Conservation (phyloP, 2,329 filamentous ascomycete species). For the Aspergillus aculeatinus region DNA sequence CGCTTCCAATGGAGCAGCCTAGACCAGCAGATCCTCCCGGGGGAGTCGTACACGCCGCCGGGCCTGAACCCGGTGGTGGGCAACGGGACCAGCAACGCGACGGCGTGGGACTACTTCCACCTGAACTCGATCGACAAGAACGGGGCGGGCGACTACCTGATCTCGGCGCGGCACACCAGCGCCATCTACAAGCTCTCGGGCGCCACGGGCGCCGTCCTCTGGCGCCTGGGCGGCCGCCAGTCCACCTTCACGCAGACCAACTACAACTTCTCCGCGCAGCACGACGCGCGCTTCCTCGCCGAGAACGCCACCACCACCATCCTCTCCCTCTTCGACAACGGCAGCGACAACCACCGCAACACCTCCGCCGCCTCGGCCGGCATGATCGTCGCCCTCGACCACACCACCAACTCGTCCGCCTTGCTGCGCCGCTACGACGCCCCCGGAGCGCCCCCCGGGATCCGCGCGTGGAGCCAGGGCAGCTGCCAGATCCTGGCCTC, state of each 20-base stretch:
- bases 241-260: constrained; percentile 19
- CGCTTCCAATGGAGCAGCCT: constrained; percentile 10
- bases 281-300: constrained; percentile 15
- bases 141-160: constrained; percentile 26
- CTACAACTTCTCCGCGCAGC: constrained; percentile 40
- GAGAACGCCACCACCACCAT: neutral
- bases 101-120: constrained; percentile 34
- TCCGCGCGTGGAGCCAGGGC: neutral
- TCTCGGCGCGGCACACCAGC: constrained; percentile 29
- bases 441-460: neutral
- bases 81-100: neutral
- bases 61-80: constrained; percentile 17
- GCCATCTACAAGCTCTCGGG: constrained; percentile 30
- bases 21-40: constrained; percentile 9
- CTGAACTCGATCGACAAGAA: constrained; percentile 25
- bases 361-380: neutral
- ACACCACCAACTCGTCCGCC: neutral
- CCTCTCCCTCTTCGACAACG: constrained; percentile 28
- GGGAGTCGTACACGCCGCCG: constrained; percentile 20
- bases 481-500: neutral
- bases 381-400: neutral
- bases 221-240: constrained; percentile 27
- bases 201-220: constrained; percentile 27
- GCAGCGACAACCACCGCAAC: neutral
- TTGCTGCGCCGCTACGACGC: neutral